Base-by-base conservation (phyloP, 345 rosid species). In the Eucalyptus pauciflora region DNA sequence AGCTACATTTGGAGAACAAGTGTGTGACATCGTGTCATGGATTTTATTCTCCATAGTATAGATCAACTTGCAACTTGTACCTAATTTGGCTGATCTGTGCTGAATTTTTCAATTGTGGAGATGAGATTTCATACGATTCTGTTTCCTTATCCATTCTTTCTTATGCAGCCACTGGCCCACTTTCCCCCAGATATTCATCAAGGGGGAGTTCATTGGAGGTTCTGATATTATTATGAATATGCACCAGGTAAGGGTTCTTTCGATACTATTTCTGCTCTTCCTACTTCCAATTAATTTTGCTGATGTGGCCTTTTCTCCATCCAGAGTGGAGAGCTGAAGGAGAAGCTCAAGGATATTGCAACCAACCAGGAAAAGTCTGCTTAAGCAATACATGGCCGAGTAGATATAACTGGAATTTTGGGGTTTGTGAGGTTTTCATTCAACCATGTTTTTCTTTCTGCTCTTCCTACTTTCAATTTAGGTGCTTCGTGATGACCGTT, bases 161-260 rank as follows among this genome's bases (percentile, higher is more conserved):
- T 24, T 89, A 43, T 93, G 93, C 94, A 98, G 99, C 94, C 90
- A 92, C 86, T 98, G 99, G 99, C 99, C 99, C 12, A 98, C 99
- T 60, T 98, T 97, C 92, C 99, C 99, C 7, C 99, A 97, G 91
- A 92, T 98, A 89, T 97, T 98, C 91, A 94, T 98, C 51, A 97
- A 95, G 89, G 99, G 99, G 50, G 99, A 98, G 93, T 97, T 98
- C 87, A 89, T 96, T 86, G 99, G 99, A 56, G 99, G 99, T 76
- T 98, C 99, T 15, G 99, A 98, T 94, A 96, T 98, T 90, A 93
- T 97, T 88, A 94, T 98, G 89, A 95, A 91, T 87, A 91, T 97
- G 99, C 99, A 98, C 91, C 98, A 96, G 99, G 99, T 97, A 88
- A 88, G 81, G 88, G 54, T 12, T 41, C 86, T 13, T 31, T 33